phyloP scores from a whole-genome alignment of 306 rosid genomes.

The peach (Prunus persica) region Prunus_persica_NCBIv2 NC_034012.1:8373501-8374000 shows the following conservation, averaged over 20 bases:
- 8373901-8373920: slow-evolving; percentile 56
- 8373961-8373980: slow-evolving; percentile 46
- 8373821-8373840: slow-evolving; percentile 51
- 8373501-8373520: slow-evolving; percentile 57
- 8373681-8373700: slow-evolving; percentile 56
- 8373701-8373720: slow-evolving; percentile 61
- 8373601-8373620: slow-evolving; percentile 55
- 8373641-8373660: slow-evolving; percentile 65
- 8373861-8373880: slow-evolving; percentile 53
- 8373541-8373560: slow-evolving; percentile 59
- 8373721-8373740: slow-evolving; percentile 58
- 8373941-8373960: slow-evolving; percentile 50
- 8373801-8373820: slow-evolving; percentile 52
- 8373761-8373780: slow-evolving; percentile 64
- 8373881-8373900: slow-evolving; percentile 39
- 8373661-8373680: slow-evolving; percentile 56
- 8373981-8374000: slow-evolving; percentile 57
- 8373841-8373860: slow-evolving; percentile 65
- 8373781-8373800: slow-evolving; percentile 66
- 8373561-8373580: slow-evolving; percentile 66
- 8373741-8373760: slow-evolving; percentile 49
- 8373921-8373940: slow-evolving; percentile 75
- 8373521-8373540: slow-evolving; percentile 62
- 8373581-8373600: slow-evolving; percentile 62
- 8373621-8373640: slow-evolving; percentile 62